Percentiles rank a stretch among this genome's conserved stretches.
phyloP scores from a whole-genome alignment of 108 stramenopile species.

The Cylindrotheca closterium region DNA sequence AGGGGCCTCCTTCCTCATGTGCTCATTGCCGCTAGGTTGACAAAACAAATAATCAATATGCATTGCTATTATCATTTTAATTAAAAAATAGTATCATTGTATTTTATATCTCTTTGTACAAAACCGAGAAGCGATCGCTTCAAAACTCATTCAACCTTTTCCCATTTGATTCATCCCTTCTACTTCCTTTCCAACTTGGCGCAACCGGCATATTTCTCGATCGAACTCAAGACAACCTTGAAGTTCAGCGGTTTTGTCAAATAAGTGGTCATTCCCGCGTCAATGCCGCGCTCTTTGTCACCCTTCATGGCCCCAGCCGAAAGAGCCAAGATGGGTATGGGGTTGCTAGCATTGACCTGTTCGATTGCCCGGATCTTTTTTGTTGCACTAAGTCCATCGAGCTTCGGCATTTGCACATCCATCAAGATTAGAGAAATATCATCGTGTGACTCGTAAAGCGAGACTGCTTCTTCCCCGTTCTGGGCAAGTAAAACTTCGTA shows the following conservation, averaged over 20 bases:
- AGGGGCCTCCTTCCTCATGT: no score
- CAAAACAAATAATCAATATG: no score
- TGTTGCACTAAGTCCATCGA: slow-evolving; percentile 11
- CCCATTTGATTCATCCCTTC: no score
- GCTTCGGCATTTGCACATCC: slow-evolving; percentile 15
- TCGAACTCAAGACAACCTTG: background rate
- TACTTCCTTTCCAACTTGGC: no score
- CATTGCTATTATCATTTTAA: no score
- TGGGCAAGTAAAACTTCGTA: background rate
- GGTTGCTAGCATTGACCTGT: no score
- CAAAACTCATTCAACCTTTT: no score
- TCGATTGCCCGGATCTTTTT: slow-evolving; percentile 2
- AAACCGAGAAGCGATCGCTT: background rate
- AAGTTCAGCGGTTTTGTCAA: slow-evolving; percentile 24
- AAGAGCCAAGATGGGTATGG: slow-evolving; percentile 16
- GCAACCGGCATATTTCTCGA: slow-evolving; percentile 1
- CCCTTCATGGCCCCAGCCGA: slow-evolving; percentile 27
- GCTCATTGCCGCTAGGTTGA: no score
- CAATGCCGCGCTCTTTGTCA: slow-evolving; percentile 6
- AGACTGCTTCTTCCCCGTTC: slow-evolving; percentile 8
- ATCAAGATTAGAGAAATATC: slow-evolving; percentile 2
- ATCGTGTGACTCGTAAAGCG: background rate
- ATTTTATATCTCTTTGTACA: background rate
- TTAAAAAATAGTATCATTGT: background rate
- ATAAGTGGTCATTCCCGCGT: slow-evolving; percentile 9